Base-by-base conservation (phyloP, 129 eudicot genomes). In the Escallonia herrerae region DNA sequence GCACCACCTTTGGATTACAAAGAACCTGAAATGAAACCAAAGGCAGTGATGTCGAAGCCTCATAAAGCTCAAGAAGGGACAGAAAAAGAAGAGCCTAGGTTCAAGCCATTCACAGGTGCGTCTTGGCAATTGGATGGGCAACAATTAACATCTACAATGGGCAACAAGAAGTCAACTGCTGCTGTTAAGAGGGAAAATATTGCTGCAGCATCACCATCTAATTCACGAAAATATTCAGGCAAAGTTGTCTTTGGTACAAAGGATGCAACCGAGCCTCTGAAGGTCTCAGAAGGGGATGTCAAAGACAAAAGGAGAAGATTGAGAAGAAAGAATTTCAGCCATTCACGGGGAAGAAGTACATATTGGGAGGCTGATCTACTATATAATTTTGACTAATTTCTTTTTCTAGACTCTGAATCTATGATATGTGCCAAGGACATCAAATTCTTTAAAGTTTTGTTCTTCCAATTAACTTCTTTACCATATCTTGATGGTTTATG, bases 1-100 rank as follows among this genome's bases (percentile, higher is more conserved):
- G 68, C 64, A 48, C 64, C 63, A 4, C 83, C 83, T 0, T 47
- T 81, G 71, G 77, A 77, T 15, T 73, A 77, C 39, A 77, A 65
- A 65, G 77, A 81, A 22, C 82, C 77, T n/a, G 65, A 64, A 5
- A 72, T 63, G 38, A 56, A 57, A 58, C 64, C 56, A 9, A 45
- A 41, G 9, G 59, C 0, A 2, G 50, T 37, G 42, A 12, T 12
- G 3, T 12, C 11, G 13, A 51, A 33, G 6, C 43, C 42, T 3
- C 0, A 9, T 38, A 13, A 42, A 70, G 62, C 3, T 13, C 62
- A 62, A 22, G 65, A 43, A n/a, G 22, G 7, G 1, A 12, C 33
- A 3, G 33, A 4, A 9, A 51, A 66, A 10, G 44, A 44, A 5
- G 63, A 54, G 56, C 40, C 58, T n/a, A 58, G 49, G 15, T 75